phyloP scores from a whole-genome alignment of 495 filamentous ascomycete species.

The Stereocaulon alpinum region DNA sequence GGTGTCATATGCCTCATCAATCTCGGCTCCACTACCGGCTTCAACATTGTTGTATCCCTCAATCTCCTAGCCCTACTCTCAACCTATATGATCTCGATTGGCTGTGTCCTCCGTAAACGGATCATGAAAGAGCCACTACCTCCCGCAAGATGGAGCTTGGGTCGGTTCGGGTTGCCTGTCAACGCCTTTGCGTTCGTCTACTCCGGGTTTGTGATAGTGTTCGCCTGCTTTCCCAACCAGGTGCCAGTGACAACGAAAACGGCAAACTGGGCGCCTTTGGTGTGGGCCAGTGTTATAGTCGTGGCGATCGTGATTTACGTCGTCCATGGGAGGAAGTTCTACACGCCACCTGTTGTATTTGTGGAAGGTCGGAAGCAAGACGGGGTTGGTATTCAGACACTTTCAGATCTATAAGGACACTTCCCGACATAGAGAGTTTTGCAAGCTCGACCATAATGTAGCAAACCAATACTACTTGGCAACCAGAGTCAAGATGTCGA shows the following conservation, averaged over 20 bases:
- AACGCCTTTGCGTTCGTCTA: slow-evolving; percentile 27
- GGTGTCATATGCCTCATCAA: slow-evolving; percentile 35
- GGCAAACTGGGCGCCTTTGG: slow-evolving; percentile 26
- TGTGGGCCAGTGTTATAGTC: slow-evolving; percentile 24
- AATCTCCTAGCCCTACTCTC: slow-evolving; percentile 31
- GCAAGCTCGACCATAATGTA: too few species aligned
- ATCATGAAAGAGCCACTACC: slow-evolving; percentile 16
- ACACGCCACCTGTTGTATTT: slow-evolving; percentile 29
- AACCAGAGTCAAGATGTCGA: too few species aligned
- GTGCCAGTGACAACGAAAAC: slow-evolving; percentile 15
- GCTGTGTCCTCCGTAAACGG: slow-evolving; percentile 26
- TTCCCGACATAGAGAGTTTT: background rate
- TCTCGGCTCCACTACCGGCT: slow-evolving; percentile 30
- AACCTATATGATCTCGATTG: slow-evolving; percentile 34
- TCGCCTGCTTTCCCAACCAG: slow-evolving; percentile 27
- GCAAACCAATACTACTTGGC: too few species aligned
- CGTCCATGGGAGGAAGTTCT: slow-evolving; percentile 24
- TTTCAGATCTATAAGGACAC: background rate
- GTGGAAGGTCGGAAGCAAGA: slow-evolving; percentile 21
- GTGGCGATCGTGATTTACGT: slow-evolving; percentile 22
- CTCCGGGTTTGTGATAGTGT: slow-evolving; percentile 23
- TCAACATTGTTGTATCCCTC: slow-evolving; percentile 36
- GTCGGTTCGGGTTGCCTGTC: slow-evolving; percentile 22
- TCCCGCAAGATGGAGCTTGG: slow-evolving; percentile 19
- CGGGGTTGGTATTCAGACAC: background rate